phyloP scores from a whole-genome alignment of 345 rosid species.

The Mercurialis annua region DNA sequence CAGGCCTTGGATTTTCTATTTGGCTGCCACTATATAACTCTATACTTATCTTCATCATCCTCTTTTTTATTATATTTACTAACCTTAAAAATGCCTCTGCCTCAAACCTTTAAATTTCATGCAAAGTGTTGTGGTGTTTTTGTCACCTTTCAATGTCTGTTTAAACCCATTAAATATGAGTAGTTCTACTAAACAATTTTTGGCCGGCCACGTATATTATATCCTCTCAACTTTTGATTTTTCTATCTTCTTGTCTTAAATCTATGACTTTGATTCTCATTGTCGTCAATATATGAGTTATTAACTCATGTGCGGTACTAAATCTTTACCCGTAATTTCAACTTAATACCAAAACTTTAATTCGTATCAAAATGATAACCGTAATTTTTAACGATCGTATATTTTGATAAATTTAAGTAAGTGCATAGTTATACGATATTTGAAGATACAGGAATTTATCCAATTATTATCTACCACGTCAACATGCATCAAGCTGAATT shows the following conservation, averaged over 20 bases:
- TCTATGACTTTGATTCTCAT: not conserved
- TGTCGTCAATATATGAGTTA: too few relatives aligned
- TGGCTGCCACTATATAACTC: slow-evolving; percentile 16
- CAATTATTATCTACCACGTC: too few relatives aligned
- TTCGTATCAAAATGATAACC: too few relatives aligned
- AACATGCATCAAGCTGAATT: too few relatives aligned
- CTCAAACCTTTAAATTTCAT: not conserved
- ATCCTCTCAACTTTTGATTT: not conserved
- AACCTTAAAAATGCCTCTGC: too few relatives aligned
- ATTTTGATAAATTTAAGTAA: too few relatives aligned
- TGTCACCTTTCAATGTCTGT: slow-evolving; percentile 7
- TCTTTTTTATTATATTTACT: not conserved
- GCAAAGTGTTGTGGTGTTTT: not conserved
- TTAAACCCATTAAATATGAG: not conserved
- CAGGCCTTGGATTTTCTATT: slow-evolving; percentile 20
- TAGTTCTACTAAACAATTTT: slow-evolving; percentile 1
- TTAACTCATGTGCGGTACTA: too few relatives aligned
- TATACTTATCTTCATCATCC: not conserved
- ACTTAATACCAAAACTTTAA: too few relatives aligned
- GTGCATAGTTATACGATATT: not conserved
- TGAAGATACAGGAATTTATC: not conserved
- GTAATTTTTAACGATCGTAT: too few relatives aligned
- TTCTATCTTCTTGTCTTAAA: slow-evolving; percentile 32
- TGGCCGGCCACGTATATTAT: slow-evolving; percentile 36
- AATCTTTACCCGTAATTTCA: too few relatives aligned